phyloP scores from a whole-genome alignment of 2,329 filamentous ascomycete species.

The Septoria linicola region DNA sequence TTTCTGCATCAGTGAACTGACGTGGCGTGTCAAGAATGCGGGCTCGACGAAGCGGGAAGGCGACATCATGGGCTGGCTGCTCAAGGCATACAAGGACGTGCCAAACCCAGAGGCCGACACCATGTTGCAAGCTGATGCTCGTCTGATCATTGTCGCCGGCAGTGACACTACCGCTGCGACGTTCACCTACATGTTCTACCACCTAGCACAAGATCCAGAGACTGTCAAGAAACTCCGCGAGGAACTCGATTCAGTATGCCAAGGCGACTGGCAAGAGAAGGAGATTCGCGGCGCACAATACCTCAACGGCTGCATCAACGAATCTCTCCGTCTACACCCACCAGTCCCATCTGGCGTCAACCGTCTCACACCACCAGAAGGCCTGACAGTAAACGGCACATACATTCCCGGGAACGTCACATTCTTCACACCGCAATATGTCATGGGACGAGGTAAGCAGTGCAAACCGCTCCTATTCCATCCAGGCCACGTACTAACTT shows the following conservation, averaged over 20 bases:
- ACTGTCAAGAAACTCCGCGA: slow-evolving; percentile 37
- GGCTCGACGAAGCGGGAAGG: slow-evolving; percentile 23
- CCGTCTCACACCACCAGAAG: slow-evolving; percentile 42
- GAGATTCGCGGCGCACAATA: slow-evolving; percentile 30
- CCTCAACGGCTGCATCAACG: slow-evolving; percentile 43
- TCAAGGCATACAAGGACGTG: slow-evolving; percentile 35
- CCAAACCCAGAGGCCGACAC: slow-evolving; percentile 32
- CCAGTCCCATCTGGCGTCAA: slow-evolving; percentile 41
- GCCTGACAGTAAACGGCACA: slow-evolving; percentile 39
- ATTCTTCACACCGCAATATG: slow-evolving; percentile 31
- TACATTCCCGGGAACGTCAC: slow-evolving; percentile 38
- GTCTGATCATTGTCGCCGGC: slow-evolving; percentile 43
- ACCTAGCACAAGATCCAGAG: slow-evolving; percentile 37
- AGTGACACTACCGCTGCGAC: slow-evolving; percentile 48
- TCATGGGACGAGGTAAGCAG: slow-evolving; percentile 31
- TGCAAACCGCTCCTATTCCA: neutral
- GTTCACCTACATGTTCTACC: slow-evolving; percentile 45
- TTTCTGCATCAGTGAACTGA: slow-evolving; percentile 41
- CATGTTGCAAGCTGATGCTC: slow-evolving; percentile 34
- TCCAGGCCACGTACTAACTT: neutral
- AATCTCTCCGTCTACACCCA: slow-evolving; percentile 46
- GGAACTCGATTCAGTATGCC: slow-evolving; percentile 35
- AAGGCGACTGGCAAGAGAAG: slow-evolving; percentile 33
- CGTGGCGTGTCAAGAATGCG: slow-evolving; percentile 37
- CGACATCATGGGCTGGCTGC: slow-evolving; percentile 38